Evolutionary conservation across 768 basidiomycete genomes (phyloP).

Genomic region (Boletellus sp.): DNA sequence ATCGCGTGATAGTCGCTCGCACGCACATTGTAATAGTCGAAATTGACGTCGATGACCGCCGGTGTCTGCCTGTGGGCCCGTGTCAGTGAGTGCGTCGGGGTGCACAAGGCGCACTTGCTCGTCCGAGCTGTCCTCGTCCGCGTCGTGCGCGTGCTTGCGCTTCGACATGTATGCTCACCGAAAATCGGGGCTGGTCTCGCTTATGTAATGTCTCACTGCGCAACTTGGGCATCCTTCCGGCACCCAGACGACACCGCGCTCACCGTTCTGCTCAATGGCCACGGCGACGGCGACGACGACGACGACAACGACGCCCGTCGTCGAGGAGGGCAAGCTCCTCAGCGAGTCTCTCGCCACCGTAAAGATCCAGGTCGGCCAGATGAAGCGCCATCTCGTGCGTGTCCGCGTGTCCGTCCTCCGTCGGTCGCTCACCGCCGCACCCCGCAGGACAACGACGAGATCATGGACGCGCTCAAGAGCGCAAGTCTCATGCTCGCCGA

Average conservation of each 20-base stretch:
- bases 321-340: slow-evolving; percentile 80
- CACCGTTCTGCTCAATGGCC: slow-evolving; percentile 18
- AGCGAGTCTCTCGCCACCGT: slow-evolving; percentile 83
- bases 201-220: slow-evolving; percentile 14
- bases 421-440: background rate
- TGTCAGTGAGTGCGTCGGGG: slow-evolving; percentile 16
- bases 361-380: slow-evolving; percentile 89
- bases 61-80: slow-evolving; percentile 15
- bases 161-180: slow-evolving; percentile 41
- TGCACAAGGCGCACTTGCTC: slow-evolving; percentile 36
- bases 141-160: slow-evolving; percentile 43
- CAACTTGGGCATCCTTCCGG: background rate
- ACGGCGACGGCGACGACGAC: slow-evolving; percentile 17
- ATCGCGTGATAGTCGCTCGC: slow-evolving; percentile 83
- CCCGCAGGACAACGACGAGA: slow-evolving; percentile 82
- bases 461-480: slow-evolving; percentile 98
- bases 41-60: slow-evolving; percentile 36
- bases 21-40: slow-evolving; percentile 91
- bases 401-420: background rate
- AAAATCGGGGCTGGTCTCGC: background rate
- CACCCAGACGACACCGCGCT: background rate
- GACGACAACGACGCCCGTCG: slow-evolving; percentile 35
- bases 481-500: slow-evolving; percentile 98
- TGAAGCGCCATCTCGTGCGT: slow-evolving; percentile 88
- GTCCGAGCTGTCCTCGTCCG: slow-evolving; percentile 33